phyloP scores from a whole-genome alignment of 768 basidiomycete genomes.

The Trametes punicea region DNA sequence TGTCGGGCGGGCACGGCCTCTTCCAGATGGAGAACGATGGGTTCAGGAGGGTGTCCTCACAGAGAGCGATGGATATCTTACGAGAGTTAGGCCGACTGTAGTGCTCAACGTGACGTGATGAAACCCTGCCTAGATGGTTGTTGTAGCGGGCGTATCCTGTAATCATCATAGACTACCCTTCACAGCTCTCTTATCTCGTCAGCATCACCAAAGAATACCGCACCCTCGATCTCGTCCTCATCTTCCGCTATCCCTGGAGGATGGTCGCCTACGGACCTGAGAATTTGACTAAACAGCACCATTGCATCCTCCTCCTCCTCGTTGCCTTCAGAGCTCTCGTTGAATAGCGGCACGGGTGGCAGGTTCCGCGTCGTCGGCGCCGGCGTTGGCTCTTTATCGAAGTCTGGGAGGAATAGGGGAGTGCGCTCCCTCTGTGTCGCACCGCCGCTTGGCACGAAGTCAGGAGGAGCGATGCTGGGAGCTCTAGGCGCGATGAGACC shows the following conservation, averaged over 20 bases:
- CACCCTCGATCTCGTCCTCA: constrained; percentile 73
- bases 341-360: constrained; percentile 43
- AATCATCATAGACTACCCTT: constrained; percentile 16
- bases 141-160: neutral
- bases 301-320: constrained; percentile 48
- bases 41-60: constrained; percentile 62
- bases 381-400: constrained; percentile 44
- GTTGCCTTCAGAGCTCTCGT: constrained; percentile 27
- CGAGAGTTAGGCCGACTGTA: constrained; percentile 64
- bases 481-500: constrained; percentile 30
- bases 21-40: constrained; percentile 82
- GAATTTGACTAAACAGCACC: constrained; percentile 72
- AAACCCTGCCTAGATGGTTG: too few relatives aligned
- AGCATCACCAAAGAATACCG: constrained; percentile 76
- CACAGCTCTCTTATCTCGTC: constrained; percentile 67
- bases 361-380: constrained; percentile 29
- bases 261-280: constrained; percentile 55
- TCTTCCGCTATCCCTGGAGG: constrained; percentile 62
- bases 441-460: constrained; percentile 26
- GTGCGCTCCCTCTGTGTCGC: constrained; percentile 43
- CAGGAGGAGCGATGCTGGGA: constrained; percentile 32
- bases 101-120: neutral
- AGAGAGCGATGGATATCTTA: constrained; percentile 67
- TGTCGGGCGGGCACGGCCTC: constrained; percentile 77
- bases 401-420: constrained; percentile 75